Evolutionary conservation across 805 yeast genomes (phyloP).

Genomic region (Pachysolen tannophilus): DNA sequence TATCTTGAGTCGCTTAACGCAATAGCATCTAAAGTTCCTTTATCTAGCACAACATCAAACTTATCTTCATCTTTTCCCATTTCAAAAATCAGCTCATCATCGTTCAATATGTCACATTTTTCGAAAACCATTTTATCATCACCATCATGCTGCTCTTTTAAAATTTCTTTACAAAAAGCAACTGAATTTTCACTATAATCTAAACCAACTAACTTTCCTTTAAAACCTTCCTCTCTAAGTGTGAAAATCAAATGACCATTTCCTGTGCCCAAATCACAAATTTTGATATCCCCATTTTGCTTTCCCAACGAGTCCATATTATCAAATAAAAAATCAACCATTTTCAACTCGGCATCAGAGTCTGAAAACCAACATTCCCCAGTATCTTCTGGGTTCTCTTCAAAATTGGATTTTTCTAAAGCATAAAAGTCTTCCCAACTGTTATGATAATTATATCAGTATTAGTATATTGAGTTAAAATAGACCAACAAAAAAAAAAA

Average conservation of each 20-base stretch:
- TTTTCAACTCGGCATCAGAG: conserved; percentile 81
- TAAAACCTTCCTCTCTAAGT: conserved; percentile 54
- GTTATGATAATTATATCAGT: conserved; percentile 1
- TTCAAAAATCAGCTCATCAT: conserved; percentile 27
- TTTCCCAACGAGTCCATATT: conserved; percentile 28
- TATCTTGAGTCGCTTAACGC: conserved; percentile 64
- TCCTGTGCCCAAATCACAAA: conserved; percentile 91
- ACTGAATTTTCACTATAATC: conserved; percentile 86
- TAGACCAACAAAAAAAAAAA: no score
- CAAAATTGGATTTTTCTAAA: conserved; percentile 63
- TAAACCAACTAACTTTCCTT: conserved; percentile 58
- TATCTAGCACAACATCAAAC: conserved; percentile 78
- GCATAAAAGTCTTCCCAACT: conserved; percentile 87
- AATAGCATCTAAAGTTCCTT: conserved; percentile 96
- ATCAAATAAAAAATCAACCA: conserved; percentile 63
- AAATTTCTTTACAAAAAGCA: conserved; percentile 58
- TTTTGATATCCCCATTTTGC: conserved; percentile 24
- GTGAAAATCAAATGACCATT: conserved; percentile 85
- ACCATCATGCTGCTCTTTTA: conserved; percentile 30
- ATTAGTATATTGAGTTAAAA: not conserved
- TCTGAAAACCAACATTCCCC: conserved; percentile 98
- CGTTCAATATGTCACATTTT: conserved; percentile 68
- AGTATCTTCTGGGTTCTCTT: conserved; percentile 68
- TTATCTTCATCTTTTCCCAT: conserved; percentile 22
- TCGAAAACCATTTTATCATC: conserved; percentile 43